Base-by-base conservation (phyloP, 2,329 filamentous ascomycete genomes). In the Curvularia spicifera region DNA sequence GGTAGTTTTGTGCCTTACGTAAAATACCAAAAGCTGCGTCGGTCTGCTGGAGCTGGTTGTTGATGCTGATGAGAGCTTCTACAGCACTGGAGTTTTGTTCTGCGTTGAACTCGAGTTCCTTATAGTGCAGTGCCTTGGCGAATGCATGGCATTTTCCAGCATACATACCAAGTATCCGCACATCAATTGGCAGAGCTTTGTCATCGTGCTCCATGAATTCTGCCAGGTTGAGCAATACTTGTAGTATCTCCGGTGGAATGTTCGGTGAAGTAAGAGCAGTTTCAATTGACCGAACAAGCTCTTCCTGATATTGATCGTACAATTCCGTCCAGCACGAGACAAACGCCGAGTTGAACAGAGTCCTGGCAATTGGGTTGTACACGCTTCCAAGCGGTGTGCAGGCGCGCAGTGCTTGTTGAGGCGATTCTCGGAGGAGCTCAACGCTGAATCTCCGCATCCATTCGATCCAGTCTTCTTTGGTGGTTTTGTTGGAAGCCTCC, bases 121-220 rank as follows among this genome's bases (percentile, higher is more conserved):
- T 99, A 81, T 99, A 99, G 73, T 99, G 95, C 39, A 99, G 82
- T 9, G 95, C 95, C 78, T 99, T 99, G 33, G 95, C 95, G 74
- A 96, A 99, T 4, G 95, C 96, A 77, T 99, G 95, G 67, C 96
- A 99, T 70, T 96, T 94, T 20, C 91, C 94, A 48, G 95, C 95
- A 76, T 98, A 96, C 73, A 94, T 90, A 31, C 96, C 96, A 10
- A 99, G 84, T 9, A 95, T 93, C 48, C 95, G 85, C 64, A 99
- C 97, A 73, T 99, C 96, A 62, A 99, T 99, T 1, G 95, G 95
- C 51, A 99, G 81, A 13, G 96, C 94, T 77, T 99, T 99, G 76
- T 99, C 95, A 69, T 99, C 96, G 72, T 99, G 95, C 75, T 99
- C 95, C 95, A 99, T 99, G 76, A 99, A 99, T 75, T 99, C 95